These are phyloP conservation scores for Neurospora sp. DNA, from an alignment of 495 filamentous ascomycete species.

Conservation along the genomic window DNA sequence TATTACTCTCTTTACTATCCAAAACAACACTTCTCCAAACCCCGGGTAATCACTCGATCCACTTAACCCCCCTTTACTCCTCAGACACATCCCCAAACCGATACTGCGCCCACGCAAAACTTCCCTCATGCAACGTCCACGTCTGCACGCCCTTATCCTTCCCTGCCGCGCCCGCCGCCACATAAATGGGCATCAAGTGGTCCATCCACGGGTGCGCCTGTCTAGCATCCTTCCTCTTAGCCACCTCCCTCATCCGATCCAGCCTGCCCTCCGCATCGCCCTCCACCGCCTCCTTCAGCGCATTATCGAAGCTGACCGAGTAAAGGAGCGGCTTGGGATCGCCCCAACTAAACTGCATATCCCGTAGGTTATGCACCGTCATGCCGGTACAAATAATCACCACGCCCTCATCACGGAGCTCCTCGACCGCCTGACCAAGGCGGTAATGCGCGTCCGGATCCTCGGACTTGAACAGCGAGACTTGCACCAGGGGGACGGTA, in stretches of 20 bases:
- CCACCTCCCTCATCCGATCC: slow-evolving; percentile 47
- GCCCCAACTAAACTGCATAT: slow-evolving; percentile 40
- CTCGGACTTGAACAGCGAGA: slow-evolving; percentile 62
- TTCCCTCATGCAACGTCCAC: slow-evolving; percentile 58
- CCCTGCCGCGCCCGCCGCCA: slow-evolving; percentile 62
- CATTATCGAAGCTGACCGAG: slow-evolving; percentile 65
- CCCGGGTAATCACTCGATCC: background rate
- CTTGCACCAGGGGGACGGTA: slow-evolving; percentile 69
- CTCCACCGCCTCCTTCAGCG: slow-evolving; percentile 60
- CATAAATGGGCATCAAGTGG: slow-evolving; percentile 69
- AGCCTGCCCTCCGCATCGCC: slow-evolving; percentile 45
- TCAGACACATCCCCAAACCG: slow-evolving; percentile 53
- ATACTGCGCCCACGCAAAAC: slow-evolving; percentile 67
- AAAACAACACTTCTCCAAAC: background rate
- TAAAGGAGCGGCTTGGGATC: slow-evolving; percentile 50
- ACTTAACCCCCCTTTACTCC: background rate
- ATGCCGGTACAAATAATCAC: slow-evolving; percentile 74
- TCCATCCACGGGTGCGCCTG: slow-evolving; percentile 72
- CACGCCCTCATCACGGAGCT: slow-evolving; percentile 61
- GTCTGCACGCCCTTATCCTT: slow-evolving; percentile 50
- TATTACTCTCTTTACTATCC: background rate
- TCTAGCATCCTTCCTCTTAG: slow-evolving; percentile 56
- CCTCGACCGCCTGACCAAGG: slow-evolving; percentile 57
- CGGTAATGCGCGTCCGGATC: slow-evolving; percentile 61
- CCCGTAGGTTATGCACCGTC: slow-evolving; percentile 79